These are phyloP conservation scores for Calonectria leucothoes DNA, from an alignment of 2,329 filamentous ascomycete species.

Conservation along the genomic window DNA sequence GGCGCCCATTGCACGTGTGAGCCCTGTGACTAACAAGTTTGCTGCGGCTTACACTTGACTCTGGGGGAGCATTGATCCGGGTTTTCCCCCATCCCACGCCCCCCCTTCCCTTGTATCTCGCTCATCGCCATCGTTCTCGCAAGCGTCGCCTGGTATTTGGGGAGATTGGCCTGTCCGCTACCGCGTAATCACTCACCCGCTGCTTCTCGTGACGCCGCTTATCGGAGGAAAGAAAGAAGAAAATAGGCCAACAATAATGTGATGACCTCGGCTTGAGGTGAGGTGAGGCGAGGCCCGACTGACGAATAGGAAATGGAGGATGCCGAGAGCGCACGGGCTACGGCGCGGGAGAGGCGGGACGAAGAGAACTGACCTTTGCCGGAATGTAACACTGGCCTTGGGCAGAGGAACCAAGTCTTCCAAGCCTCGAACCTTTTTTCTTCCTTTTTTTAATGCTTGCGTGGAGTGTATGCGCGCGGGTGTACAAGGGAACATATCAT, in stretches of 20 bases:
- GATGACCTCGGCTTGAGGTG: not conserved
- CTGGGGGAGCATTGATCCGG: not conserved
- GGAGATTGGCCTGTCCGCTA: not conserved
- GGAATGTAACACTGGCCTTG: not conserved
- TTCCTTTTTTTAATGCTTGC: not conserved
- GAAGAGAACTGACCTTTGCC: not conserved
- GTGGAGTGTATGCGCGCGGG: not conserved
- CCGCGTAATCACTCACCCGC: not conserved
- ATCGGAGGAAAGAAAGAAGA: not conserved
- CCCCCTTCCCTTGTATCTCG: not conserved
- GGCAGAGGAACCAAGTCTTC: not conserved
- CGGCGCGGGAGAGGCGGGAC: not conserved
- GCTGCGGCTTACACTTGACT: constrained; percentile 1
- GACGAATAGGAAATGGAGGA: not conserved
- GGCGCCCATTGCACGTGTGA: not conserved
- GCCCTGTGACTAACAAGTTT: not conserved
- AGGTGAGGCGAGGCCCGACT: not conserved
- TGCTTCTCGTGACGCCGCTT: not conserved
- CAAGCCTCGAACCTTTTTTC: not conserved
- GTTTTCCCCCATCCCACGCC: not conserved
- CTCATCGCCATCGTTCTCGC: not conserved
- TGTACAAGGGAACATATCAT: not conserved
- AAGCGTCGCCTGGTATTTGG: not conserved
- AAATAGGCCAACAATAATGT: not conserved
- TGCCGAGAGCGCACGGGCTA: not conserved